These are phyloP conservation scores for Liriodendron chinense DNA, from an alignment of 164 flowering plant genomes.

Conservation along the genomic window DNA sequence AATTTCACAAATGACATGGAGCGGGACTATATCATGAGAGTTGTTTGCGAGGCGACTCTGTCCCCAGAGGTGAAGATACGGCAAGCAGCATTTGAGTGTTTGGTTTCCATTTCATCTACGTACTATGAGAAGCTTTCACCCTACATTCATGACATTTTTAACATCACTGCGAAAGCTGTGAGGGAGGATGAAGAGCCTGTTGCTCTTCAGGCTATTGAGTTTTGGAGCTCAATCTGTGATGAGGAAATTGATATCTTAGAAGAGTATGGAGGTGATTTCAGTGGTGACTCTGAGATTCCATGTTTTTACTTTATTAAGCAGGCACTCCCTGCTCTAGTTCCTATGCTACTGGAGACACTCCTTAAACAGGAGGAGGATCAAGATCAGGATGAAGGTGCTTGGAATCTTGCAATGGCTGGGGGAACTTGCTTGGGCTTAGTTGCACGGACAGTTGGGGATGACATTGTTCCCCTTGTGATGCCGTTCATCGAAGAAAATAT, in stretches of 20 bases:
- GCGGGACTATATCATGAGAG: conserved; percentile 66
- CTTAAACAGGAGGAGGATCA: conserved; percentile 74
- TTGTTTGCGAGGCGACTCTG: conserved; percentile 65
- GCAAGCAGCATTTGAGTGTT: conserved; percentile 68
- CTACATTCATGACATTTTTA: conserved; percentile 55
- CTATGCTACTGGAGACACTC: conserved; percentile 55
- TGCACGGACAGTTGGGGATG: conserved; percentile 67
- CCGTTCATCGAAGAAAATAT: conserved; percentile 64
- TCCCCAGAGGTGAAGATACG: conserved; percentile 54
- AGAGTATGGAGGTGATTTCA: conserved; percentile 55
- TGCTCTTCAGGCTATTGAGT: conserved; percentile 66
- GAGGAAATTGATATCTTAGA: conserved; percentile 66
- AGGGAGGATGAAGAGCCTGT: conserved; percentile 67
- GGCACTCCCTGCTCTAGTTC: conserved; percentile 61
- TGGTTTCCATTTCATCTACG: conserved; percentile 62
- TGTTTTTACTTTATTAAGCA: conserved; percentile 68
- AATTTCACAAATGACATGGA: conserved; percentile 68
- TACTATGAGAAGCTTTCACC: conserved; percentile 61
- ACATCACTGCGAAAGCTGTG: conserved; percentile 61
- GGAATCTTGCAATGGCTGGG: conserved; percentile 76
- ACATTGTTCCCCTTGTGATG: conserved; percentile 60
- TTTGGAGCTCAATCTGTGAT: conserved; percentile 68
- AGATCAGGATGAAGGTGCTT: conserved; percentile 67
- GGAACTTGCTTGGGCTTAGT: conserved; percentile 70
- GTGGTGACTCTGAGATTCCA: conserved; percentile 53